These are phyloP conservation scores for Monosporascus sp. DNA, from an alignment of 2,329 filamentous ascomycete genomes.

Conservation along the genomic window DNA sequence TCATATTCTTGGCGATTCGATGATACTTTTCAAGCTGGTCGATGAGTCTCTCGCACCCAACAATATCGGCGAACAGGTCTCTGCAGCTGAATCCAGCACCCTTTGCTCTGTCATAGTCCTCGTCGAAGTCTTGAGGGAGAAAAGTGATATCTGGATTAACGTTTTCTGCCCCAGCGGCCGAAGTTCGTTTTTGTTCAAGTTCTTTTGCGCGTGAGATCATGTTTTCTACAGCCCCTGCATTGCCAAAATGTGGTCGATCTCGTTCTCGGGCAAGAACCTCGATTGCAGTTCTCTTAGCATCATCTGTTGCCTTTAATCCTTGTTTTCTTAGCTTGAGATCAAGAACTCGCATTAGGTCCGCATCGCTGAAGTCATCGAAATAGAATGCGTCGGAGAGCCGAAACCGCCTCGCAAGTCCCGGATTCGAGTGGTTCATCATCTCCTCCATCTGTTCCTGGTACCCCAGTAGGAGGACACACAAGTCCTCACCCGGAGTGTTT, in stretches of 20 bases:
- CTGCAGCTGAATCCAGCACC: constrained; percentile 36
- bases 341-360: constrained; percentile 55
- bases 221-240: constrained; percentile 71
- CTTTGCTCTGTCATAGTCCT: constrained; percentile 42
- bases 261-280: constrained; percentile 57
- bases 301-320: constrained; percentile 46
- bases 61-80: constrained; percentile 42
- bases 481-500: constrained; percentile 63
- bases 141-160: constrained; percentile 3
- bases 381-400: constrained; percentile 57
- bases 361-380: constrained; percentile 64
- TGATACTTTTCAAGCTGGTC: constrained; percentile 45
- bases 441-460: constrained; percentile 65
- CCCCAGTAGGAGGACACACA: constrained; percentile 66
- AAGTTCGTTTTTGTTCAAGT: constrained; percentile 39
- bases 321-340: constrained; percentile 56
- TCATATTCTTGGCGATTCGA: constrained; percentile 39
- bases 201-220: constrained; percentile 54
- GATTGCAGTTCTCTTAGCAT: constrained; percentile 49
- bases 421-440: constrained; percentile 73
- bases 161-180: constrained; percentile 19
- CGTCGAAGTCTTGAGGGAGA: constrained; percentile 46
- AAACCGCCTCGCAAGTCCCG: constrained; percentile 63
- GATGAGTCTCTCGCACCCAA: constrained; percentile 46
- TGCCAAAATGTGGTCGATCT: constrained; percentile 64